Percentiles rank a stretch among this genome's conserved stretches.
Conservation (phyloP, 2,329 filamentous ascomycete genomes). For the Venturia carpophila region DNA sequence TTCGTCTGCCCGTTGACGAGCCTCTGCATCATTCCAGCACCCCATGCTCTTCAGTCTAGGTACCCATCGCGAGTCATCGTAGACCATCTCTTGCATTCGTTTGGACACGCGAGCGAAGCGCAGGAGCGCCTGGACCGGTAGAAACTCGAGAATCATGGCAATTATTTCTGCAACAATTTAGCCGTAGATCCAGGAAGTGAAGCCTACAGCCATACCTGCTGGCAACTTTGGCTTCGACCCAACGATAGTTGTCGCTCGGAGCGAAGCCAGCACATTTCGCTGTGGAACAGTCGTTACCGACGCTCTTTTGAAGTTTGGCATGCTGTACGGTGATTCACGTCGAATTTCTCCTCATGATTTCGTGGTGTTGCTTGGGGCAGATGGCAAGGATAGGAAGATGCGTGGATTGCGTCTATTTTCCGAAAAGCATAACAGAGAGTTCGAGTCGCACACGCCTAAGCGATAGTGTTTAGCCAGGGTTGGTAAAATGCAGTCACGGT, state of each 20-base stretch:
- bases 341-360: not conserved
- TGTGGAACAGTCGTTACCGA: conserved; percentile 24
- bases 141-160: conserved; percentile 78
- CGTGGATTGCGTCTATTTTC: not conserved
- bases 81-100: conserved; percentile 94
- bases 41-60: conserved; percentile 77
- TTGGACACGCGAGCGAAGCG: conserved; percentile 76
- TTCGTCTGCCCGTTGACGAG: conserved; percentile 71
- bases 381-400: not conserved
- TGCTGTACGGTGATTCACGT: conserved; percentile 24
- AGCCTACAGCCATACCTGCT: conserved; percentile 52
- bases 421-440: not conserved
- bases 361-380: not conserved
- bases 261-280: conserved; percentile 56
- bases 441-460: not conserved
- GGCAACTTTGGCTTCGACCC: conserved; percentile 71
- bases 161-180: conserved; percentile 60
- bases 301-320: conserved; percentile 45
- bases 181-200: not conserved
- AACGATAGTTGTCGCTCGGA: conserved; percentile 74
- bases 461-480: not conserved
- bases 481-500: not conserved
- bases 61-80: conserved; percentile 95
- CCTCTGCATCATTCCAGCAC: conserved; percentile 85
- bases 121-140: conserved; percentile 77